Evolutionary conservation across 768 basidiomycete genomes (phyloP).

Genomic region (Butyriboletus loyo): DNA sequence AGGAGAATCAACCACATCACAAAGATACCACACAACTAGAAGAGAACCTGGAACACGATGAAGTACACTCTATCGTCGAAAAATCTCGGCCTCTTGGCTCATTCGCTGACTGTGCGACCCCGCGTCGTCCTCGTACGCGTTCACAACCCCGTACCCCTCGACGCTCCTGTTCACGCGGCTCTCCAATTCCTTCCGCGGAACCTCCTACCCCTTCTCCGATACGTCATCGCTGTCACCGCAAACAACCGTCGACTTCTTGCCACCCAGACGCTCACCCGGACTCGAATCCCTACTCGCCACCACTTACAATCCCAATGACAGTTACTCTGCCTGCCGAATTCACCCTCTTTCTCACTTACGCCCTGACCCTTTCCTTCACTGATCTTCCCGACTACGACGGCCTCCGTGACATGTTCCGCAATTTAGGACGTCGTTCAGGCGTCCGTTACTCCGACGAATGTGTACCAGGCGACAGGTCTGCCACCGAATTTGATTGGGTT

Average conservation of each 20-base stretch:
- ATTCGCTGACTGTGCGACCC: constrained; percentile 1
- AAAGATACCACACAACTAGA: constrained; percentile 11
- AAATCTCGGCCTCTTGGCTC: constrained; percentile 14
- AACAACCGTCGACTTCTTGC: constrained; percentile 17
- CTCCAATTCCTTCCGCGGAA: constrained; percentile 6
- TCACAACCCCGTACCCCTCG: constrained; percentile 18
- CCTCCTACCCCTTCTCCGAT: constrained; percentile 19
- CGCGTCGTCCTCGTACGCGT: constrained; percentile 11
- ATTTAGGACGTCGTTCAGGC: constrained; percentile 51
- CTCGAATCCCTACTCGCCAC: constrained; percentile 5
- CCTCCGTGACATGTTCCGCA: constrained; percentile 67
- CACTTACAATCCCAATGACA: constrained; percentile 52
- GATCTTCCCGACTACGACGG: constrained; percentile 90
- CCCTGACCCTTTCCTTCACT: constrained; percentile 79
- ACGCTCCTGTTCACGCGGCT: constrained; percentile 9
- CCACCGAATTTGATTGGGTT: constrained; percentile 45
- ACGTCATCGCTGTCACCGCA: constrained; percentile 17
- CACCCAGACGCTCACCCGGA: constrained; percentile 15
- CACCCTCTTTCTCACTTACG: constrained; percentile 73
- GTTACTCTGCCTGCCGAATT: constrained; percentile 79
- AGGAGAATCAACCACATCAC: background rate
- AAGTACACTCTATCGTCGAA: constrained; percentile 12
- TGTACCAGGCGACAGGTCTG: constrained; percentile 13
- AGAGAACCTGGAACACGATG: constrained; percentile 7
- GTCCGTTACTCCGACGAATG: constrained; percentile 36